Conservation (phyloP, 192 early-diverging fungal genomes). For the Coemansia sp. region DNA sequence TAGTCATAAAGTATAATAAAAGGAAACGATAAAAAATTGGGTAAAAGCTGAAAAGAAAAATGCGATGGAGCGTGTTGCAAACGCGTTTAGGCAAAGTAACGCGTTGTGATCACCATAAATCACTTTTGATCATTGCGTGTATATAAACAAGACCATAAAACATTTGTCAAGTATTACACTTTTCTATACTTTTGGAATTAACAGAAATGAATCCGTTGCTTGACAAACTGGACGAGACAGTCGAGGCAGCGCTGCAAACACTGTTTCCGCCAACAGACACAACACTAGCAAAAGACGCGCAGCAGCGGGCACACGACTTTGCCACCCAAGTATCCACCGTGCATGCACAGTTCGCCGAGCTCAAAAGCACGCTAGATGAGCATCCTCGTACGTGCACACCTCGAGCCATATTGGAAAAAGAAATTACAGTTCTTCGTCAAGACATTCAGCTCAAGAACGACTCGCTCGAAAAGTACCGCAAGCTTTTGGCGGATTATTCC, state of each 20-base stretch:
- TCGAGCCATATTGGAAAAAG: conserved; percentile 7
- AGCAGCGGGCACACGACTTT: conserved; percentile 52
- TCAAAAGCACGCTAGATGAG: conserved; percentile 27
- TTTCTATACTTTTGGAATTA: neutral
- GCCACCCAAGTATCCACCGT: conserved; percentile 14
- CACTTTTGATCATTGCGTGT: neutral
- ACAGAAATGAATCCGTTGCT: conserved; percentile 32
- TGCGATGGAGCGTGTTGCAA: neutral
- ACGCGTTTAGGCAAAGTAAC: too few relatives aligned
- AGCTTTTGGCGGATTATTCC: conserved; percentile 5
- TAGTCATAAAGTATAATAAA: neutral
- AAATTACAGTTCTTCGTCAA: conserved; percentile 33
- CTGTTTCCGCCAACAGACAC: conserved; percentile 33
- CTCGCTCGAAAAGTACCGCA: conserved; percentile 30
- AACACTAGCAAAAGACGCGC: conserved; percentile 18
- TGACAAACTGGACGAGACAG: conserved; percentile 33
- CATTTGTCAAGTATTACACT: neutral
- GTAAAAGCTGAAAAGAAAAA: neutral
- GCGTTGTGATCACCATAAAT: neutral
- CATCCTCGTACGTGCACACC: conserved; percentile 3
- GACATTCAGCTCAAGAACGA: conserved; percentile 34
- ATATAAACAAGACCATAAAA: neutral
- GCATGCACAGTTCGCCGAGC: conserved; percentile 29
- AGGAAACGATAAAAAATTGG: conserved; percentile 1
- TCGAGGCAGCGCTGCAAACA: conserved; percentile 25